A percentile compares a stretch with the other conserved stretches of the same genome.
Conservation (phyloP, 2,329 filamentous ascomycete species). For the Aspergillus hiratsukae region DNA sequence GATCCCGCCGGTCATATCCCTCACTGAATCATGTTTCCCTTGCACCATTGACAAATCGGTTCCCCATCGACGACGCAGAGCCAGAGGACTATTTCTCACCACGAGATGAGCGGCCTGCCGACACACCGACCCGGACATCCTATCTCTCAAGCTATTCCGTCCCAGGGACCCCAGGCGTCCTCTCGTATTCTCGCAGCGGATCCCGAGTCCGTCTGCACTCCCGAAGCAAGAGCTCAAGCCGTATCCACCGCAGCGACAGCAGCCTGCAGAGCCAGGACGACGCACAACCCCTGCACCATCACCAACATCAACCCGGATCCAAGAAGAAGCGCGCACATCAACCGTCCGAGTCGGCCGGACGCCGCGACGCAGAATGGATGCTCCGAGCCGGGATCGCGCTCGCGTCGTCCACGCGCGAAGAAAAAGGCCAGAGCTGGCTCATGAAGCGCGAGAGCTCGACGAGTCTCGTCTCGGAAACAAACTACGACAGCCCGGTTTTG, state of each 20-base stretch:
- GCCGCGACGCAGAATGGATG: constrained; percentile 53
- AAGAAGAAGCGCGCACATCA: background rate
- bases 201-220: constrained; percentile 32
- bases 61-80: constrained; percentile 47
- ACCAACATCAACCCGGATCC: background rate
- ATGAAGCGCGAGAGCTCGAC: constrained; percentile 54
- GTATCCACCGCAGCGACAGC: constrained; percentile 32
- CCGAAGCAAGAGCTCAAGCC: constrained; percentile 34
- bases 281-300: constrained; percentile 20
- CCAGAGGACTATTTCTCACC: constrained; percentile 30
- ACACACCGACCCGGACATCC: constrained; percentile 32
- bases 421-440: constrained; percentile 61
- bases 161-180: constrained; percentile 39
- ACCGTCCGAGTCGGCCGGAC: constrained; percentile 4
- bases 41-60: constrained; percentile 55
- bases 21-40: constrained; percentile 58
- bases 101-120: constrained; percentile 14
- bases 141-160: constrained; percentile 41
- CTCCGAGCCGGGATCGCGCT: constrained; percentile 55
- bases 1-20: constrained; percentile 53
- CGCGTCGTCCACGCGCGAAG: constrained; percentile 53
- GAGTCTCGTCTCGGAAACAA: constrained; percentile 42
- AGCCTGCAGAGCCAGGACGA: constrained; percentile 27
- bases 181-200: constrained; percentile 39
- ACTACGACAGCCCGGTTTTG: constrained; percentile 29